Evolutionary conservation across 768 basidiomycete species (phyloP).

Genomic region (Leccinum barrowsii): DNA sequence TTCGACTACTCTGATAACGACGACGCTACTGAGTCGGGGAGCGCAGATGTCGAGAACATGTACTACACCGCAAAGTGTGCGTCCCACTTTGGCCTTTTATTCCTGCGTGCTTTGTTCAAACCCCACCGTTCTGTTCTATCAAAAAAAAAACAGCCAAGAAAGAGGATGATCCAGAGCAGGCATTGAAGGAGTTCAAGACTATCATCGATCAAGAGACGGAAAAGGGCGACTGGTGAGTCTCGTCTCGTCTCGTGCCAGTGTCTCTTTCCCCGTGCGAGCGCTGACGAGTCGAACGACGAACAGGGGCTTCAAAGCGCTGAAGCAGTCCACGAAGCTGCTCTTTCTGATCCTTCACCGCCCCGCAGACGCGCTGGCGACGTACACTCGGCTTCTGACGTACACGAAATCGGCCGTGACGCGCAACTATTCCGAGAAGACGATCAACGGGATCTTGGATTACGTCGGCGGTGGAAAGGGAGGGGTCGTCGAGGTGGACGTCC

Average conservation of each 20-base stretch:
- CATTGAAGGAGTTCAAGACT: conserved; percentile 81
- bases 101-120: neutral
- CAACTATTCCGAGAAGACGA: conserved; percentile 97
- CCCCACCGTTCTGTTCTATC: neutral
- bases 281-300: neutral
- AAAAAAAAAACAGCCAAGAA: conserved; percentile 63
- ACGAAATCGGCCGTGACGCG: conserved; percentile 94
- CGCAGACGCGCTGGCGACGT: conserved; percentile 80
- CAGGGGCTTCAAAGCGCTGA: conserved; percentile 93
- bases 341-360: conserved; percentile 79
- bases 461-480: conserved; percentile 89
- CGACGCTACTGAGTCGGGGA: conserved; percentile 74
- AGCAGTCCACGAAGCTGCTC: conserved; percentile 93
- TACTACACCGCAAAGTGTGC: conserved; percentile 97
- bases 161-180: conserved; percentile 90
- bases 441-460: conserved; percentile 97
- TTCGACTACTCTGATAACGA: conserved; percentile 96
- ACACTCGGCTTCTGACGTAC: conserved; percentile 83
- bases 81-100: conserved; percentile 23
- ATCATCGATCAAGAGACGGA: conserved; percentile 92
- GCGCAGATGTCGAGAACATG: conserved; percentile 93
- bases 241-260: neutral
- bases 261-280: neutral
- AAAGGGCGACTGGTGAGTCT: conserved; percentile 84
- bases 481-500: conserved; percentile 72